phyloP scores from a whole-genome alignment of 2,329 filamentous ascomycete species.

The Parascedosporium putredinis region DNA sequence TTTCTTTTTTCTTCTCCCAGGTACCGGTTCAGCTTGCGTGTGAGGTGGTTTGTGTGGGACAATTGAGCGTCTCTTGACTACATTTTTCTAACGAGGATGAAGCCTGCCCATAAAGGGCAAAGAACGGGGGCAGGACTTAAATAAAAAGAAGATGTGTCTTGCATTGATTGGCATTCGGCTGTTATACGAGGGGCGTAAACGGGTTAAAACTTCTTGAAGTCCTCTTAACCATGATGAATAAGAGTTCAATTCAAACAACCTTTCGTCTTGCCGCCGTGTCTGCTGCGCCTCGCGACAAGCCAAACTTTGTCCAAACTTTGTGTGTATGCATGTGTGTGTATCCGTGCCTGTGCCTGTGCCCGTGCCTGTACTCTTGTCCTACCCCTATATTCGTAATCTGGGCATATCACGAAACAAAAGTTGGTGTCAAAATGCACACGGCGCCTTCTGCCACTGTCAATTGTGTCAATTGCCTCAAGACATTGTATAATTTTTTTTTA shows the following conservation, averaged over 20 bases:
- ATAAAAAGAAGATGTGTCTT: not conserved
- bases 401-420: too few species aligned
- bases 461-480: too few species aligned
- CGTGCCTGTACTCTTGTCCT: not conserved
- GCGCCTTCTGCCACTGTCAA: too few species aligned
- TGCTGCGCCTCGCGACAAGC: not conserved
- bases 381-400: too few species aligned
- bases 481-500: not conserved
- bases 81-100: constrained; percentile 3
- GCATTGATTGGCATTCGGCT: constrained; percentile 6
- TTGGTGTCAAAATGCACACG: too few species aligned
- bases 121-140: not conserved
- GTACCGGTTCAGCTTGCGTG: too few species aligned
- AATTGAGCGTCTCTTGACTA: not conserved
- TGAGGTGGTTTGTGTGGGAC: not conserved
- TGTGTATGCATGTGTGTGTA: not conserved
- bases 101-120: not conserved
- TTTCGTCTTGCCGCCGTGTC: constrained; percentile 1
- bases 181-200: constrained; percentile 3
- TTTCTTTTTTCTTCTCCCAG: not conserved
- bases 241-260: constrained; percentile 1
- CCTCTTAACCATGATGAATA: constrained; percentile 5
- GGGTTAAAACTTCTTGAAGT: not conserved
- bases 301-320: not conserved
- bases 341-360: not conserved